A percentile compares a stretch with the other conserved stretches of the same genome.
phyloP scores from a whole-genome alignment of 2,329 filamentous ascomycete genomes.

The Alternaria incomplexa region DNA sequence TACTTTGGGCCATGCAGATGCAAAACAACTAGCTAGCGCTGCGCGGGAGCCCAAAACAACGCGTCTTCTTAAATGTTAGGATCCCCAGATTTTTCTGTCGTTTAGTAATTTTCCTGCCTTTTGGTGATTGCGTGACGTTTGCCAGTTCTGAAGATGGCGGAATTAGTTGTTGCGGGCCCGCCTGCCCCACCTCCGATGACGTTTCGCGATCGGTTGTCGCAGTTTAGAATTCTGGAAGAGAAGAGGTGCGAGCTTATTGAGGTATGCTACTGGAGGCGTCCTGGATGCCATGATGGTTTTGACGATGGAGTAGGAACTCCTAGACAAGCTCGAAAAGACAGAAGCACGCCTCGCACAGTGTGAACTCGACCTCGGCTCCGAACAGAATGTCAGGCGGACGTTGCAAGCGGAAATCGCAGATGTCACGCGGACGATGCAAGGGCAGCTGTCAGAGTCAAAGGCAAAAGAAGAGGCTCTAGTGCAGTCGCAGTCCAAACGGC shows the following conservation, averaged over 20 bases:
- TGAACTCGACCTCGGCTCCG: conserved; percentile 46
- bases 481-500: conserved; percentile 42
- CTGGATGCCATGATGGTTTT: neutral
- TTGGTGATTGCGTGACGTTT: conserved; percentile 9
- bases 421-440: conserved; percentile 12
- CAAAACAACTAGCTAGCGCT: conserved; percentile 35
- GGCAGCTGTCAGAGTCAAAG: conserved; percentile 29
- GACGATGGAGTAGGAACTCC: conserved; percentile 34
- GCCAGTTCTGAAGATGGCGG: conserved; percentile 16
- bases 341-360: conserved; percentile 45
- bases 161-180: conserved; percentile 17
- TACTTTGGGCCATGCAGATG: conserved; percentile 38
- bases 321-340: conserved; percentile 47
- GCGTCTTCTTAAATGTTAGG: conserved; percentile 37
- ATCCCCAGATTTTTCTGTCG: conserved; percentile 28
- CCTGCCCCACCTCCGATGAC: conserved; percentile 24
- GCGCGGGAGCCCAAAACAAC: conserved; percentile 35
- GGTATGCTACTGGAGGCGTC: conserved; percentile 19
- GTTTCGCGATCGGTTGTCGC: conserved; percentile 43
- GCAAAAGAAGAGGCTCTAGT: conserved; percentile 38
- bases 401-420: conserved; percentile 40
- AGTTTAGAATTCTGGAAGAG: conserved; percentile 47
- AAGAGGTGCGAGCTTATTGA: conserved; percentile 47
- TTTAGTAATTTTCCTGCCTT: neutral
- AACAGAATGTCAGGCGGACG: conserved; percentile 47